A percentile compares a stretch with the other conserved stretches of the same genome.
Evolutionary conservation across 176 grass and related monocot genomes (phyloP).

Genomic region (Lolium rigidum): DNA sequence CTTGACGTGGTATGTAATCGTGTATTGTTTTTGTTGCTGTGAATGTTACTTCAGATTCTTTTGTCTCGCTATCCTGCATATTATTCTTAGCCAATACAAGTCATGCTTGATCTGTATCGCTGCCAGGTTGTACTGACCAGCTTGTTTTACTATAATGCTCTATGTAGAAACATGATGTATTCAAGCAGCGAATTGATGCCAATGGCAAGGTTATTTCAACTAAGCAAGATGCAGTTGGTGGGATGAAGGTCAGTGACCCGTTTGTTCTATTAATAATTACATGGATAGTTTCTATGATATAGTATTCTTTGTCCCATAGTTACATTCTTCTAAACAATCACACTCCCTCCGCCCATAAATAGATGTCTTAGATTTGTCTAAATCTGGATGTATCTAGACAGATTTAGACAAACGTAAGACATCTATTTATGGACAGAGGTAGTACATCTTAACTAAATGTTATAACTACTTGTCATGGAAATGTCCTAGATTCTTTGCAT

Average conservation of each 20-base stretch:
- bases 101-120: neutral
- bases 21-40: conserved; percentile 37
- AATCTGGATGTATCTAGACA: too few relatives aligned
- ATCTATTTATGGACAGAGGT: too few relatives aligned
- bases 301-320: conserved; percentile 2
- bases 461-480: neutral
- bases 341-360: too few relatives aligned
- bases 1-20: conserved; percentile 83
- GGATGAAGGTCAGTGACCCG: conserved; percentile 68
- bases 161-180: conserved; percentile 89
- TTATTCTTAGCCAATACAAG: neutral
- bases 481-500: conserved; percentile 25
- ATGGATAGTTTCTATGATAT: neutral
- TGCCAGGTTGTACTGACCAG: conserved; percentile 14
- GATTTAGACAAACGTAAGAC: too few relatives aligned
- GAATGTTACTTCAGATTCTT: conserved; percentile 20
- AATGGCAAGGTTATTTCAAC: conserved; percentile 85
- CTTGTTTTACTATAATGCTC: conserved; percentile 32
- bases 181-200: conserved; percentile 89
- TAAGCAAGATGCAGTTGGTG: conserved; percentile 90
- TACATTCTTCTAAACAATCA: conserved; percentile 16
- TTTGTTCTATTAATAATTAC: conserved; percentile 25
- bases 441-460: too few relatives aligned
- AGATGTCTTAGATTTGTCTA: too few relatives aligned
- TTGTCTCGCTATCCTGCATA: conserved; percentile 3